A percentile compares a stretch with the other conserved stretches of the same genome.
phyloP scores from a whole-genome alignment of 768 basidiomycete species.

The Tulasnella sp. region DNA sequence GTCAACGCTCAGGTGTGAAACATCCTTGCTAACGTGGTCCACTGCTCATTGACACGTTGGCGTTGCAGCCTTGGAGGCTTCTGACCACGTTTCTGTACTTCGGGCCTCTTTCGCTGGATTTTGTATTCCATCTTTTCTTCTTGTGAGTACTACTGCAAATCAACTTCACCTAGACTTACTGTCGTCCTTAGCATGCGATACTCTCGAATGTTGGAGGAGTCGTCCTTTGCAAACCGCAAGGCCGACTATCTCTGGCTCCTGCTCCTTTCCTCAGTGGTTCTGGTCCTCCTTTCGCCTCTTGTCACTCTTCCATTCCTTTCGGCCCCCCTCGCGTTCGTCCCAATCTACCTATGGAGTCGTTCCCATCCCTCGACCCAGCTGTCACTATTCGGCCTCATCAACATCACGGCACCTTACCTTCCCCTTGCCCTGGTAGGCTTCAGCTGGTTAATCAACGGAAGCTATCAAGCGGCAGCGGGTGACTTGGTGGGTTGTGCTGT shows the following conservation, averaged over 20 bases:
- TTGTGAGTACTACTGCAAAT: constrained; percentile 48
- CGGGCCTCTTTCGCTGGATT: constrained; percentile 83
- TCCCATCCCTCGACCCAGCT: constrained; percentile 92
- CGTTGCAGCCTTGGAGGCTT: constrained; percentile 65
- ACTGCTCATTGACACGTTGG: background rate
- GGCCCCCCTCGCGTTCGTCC: constrained; percentile 82
- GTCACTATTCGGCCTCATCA: constrained; percentile 87
- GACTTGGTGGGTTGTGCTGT: constrained; percentile 78
- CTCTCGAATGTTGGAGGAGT: constrained; percentile 92
- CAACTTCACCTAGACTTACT: background rate
- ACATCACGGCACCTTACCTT: constrained; percentile 90
- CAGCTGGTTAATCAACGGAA: constrained; percentile 61
- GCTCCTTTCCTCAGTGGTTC: constrained; percentile 66
- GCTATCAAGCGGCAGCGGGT: constrained; percentile 70
- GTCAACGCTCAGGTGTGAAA: constrained; percentile 59
- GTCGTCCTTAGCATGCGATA: constrained; percentile 73
- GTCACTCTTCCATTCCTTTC: constrained; percentile 91
- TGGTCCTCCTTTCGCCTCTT: constrained; percentile 81
- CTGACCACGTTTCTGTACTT: constrained; percentile 94
- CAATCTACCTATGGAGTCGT: constrained; percentile 95
- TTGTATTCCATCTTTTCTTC: constrained; percentile 96
- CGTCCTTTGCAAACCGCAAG: constrained; percentile 77
- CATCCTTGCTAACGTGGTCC: background rate
- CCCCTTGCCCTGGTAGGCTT: constrained; percentile 78
- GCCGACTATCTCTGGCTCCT: constrained; percentile 97